Evolutionary conservation across 108 stramenopile species (phyloP).

Genomic region (Nannochloropsis oceanica): DNA sequence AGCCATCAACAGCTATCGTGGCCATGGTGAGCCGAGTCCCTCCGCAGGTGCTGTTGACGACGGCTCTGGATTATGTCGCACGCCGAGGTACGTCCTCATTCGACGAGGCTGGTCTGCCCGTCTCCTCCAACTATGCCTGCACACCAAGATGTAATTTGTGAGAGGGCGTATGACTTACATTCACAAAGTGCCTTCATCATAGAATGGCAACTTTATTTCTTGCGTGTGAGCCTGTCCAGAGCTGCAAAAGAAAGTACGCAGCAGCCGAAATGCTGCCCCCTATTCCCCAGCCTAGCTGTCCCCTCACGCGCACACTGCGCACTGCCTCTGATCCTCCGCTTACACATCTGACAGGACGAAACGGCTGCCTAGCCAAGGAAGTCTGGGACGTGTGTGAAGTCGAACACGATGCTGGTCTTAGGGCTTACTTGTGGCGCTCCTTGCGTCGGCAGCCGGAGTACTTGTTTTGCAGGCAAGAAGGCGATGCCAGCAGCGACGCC

Average conservation of each 20-base stretch:
- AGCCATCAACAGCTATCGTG: not conserved
- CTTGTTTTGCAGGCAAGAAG: not conserved
- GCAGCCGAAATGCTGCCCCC: no score
- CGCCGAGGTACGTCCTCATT: not conserved
- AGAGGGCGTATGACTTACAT: no score
- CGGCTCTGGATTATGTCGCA: not conserved
- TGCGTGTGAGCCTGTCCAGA: no score
- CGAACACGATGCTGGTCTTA: not conserved
- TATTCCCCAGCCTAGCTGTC: not conserved
- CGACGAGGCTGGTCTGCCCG: no score
- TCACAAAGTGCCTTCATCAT: no score
- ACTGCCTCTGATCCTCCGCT: not conserved
- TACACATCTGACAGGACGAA: not conserved
- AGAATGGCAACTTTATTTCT: no score
- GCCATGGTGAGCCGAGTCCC: not conserved
- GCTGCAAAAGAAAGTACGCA: no score
- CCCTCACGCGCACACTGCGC: not conserved
- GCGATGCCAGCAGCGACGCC: not conserved
- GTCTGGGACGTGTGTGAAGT: not conserved
- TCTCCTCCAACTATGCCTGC: no score
- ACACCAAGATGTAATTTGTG: no score
- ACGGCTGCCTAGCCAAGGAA: not conserved
- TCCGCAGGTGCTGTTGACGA: not conserved
- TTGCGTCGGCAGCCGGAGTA: not conserved
- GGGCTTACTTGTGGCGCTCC: not conserved